phyloP scores from a whole-genome alignment of 768 basidiomycete genomes.

The Mycena haematopus region DNA sequence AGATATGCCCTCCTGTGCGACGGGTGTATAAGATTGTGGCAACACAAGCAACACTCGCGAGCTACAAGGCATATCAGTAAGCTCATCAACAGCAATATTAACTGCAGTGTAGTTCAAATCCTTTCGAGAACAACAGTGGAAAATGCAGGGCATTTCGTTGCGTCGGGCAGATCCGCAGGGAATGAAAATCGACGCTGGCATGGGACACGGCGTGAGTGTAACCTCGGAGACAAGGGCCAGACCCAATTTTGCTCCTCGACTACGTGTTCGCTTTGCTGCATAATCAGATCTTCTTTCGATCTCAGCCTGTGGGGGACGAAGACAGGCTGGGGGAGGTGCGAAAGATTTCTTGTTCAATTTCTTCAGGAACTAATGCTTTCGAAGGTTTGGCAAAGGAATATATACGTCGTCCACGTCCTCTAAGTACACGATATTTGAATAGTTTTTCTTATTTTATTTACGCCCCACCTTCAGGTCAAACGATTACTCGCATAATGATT shows the following conservation, averaged over 20 bases:
- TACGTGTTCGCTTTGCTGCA: conserved; percentile 68
- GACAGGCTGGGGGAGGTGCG: conserved; percentile 74
- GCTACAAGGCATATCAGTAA: conserved; percentile 69
- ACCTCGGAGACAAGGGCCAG: conserved; percentile 66
- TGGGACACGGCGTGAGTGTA: conserved; percentile 71
- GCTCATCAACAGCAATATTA: conserved; percentile 17
- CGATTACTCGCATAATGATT: conserved; percentile 70
- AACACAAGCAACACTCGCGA: conserved; percentile 53
- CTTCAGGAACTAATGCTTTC: neutral
- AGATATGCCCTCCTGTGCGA: conserved; percentile 61
- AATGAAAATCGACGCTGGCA: conserved; percentile 82
- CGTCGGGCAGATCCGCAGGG: conserved; percentile 61
- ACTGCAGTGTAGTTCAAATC: conserved; percentile 9
- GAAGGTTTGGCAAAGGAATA: conserved; percentile 72
- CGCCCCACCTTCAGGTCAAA: conserved; percentile 51
- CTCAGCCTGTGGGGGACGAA: conserved; percentile 69
- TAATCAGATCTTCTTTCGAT: conserved; percentile 69
- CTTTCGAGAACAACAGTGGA: conserved; percentile 59
- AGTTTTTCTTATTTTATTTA: neutral
- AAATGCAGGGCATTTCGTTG: conserved; percentile 60
- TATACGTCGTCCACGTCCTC: conserved; percentile 84
- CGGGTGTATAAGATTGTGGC: conserved; percentile 70
- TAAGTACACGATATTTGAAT: conserved; percentile 48
- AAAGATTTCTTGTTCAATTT: neutral
- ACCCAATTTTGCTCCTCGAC: conserved; percentile 59